Evolutionary conservation across 331 rosid genomes (phyloP).

Genomic region (Spiraea crenata): DNA sequence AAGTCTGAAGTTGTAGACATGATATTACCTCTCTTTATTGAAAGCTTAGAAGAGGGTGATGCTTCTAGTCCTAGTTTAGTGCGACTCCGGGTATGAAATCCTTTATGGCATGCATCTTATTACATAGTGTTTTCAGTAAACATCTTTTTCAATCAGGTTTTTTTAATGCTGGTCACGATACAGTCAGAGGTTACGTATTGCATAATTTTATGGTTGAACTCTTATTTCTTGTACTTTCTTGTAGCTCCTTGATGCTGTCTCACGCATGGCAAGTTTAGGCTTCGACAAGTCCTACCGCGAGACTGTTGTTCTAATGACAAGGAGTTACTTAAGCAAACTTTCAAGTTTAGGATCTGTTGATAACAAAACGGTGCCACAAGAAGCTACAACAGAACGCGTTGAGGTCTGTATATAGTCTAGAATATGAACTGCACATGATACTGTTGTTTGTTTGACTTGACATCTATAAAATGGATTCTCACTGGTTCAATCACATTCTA

Average conservation of each 20-base stretch:
- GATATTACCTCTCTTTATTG: slow-evolving; percentile 91
- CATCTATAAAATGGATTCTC: slow-evolving; percentile 59
- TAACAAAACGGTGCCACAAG: slow-evolving; percentile 81
- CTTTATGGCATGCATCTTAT: slow-evolving; percentile 36
- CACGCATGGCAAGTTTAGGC: slow-evolving; percentile 97
- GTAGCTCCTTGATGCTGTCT: slow-evolving; percentile 95
- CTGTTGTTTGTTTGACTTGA: slow-evolving; percentile 38
- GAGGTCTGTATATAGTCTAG: slow-evolving; percentile 60
- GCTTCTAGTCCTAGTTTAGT: slow-evolving; percentile 92
- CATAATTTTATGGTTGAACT: slow-evolving; percentile 17
- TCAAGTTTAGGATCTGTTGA: slow-evolving; percentile 88
- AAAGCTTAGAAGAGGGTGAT: slow-evolving; percentile 97
- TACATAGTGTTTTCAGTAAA: slow-evolving; percentile 10
- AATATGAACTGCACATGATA: slow-evolving; percentile 23
- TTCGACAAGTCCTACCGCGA: slow-evolving; percentile 99
- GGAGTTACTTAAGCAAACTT: slow-evolving; percentile 90
- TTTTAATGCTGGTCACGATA: not conserved
- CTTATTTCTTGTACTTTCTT: slow-evolving; percentile 8
- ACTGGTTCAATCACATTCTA: slow-evolving; percentile 88
- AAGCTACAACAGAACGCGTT: slow-evolving; percentile 91
- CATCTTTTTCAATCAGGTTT: slow-evolving; percentile 10
- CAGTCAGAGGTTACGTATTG: not conserved
- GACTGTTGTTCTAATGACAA: slow-evolving; percentile 92
- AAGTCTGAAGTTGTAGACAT: slow-evolving; percentile 82
- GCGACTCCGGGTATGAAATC: slow-evolving; percentile 82